phyloP scores from a whole-genome alignment of 1,284 basidiomycete genomes.

The Ceratobasidium sp. region DNA sequence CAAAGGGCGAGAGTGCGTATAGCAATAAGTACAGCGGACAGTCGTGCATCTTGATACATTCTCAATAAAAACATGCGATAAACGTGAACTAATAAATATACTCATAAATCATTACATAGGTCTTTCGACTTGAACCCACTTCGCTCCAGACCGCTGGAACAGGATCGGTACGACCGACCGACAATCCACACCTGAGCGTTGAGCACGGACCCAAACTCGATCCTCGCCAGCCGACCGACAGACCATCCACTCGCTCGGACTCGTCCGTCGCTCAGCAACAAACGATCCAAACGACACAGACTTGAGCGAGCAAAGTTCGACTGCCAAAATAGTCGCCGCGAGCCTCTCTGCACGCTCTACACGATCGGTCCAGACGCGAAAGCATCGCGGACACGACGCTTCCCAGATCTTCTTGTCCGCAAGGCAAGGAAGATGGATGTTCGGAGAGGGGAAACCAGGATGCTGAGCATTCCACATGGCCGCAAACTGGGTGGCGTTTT shows the following conservation, averaged over 20 bases:
- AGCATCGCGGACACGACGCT: background rate
- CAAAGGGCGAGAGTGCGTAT: no score
- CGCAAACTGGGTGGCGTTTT: background rate
- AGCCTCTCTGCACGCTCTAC: constrained; percentile 6
- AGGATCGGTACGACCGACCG: background rate
- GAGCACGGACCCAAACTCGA: background rate
- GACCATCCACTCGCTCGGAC: constrained; percentile 10
- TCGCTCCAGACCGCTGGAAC: background rate
- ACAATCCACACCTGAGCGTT: background rate
- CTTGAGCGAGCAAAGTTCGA: background rate
- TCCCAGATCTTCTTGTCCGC: background rate
- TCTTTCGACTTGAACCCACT: no score
- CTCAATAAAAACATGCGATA: no score
- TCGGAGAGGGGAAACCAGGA: background rate
- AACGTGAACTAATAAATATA: no score
- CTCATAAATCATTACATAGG: no score
- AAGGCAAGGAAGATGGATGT: background rate
- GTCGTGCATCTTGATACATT: no score
- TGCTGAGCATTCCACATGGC: background rate
- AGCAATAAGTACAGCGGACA: no score
- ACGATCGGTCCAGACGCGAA: background rate
- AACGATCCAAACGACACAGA: constrained; percentile 21
- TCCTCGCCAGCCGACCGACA: background rate
- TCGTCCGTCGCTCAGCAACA: background rate
- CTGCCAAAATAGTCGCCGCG: background rate